Conservation (phyloP, 306 rosid genomes). For the Vigna mungo region DNA sequence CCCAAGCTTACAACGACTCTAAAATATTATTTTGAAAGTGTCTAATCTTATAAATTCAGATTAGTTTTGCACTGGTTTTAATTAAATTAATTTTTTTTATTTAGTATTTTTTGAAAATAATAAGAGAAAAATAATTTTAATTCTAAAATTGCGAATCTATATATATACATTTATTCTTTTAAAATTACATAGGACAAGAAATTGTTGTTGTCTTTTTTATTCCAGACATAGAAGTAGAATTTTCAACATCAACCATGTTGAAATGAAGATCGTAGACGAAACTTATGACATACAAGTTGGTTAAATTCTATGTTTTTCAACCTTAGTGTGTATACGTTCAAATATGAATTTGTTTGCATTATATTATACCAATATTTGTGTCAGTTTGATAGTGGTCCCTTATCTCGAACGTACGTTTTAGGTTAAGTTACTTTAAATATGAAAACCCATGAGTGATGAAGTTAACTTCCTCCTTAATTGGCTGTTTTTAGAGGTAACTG, state of each 20-base stretch:
- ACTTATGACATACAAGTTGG: background rate
- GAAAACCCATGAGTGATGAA: background rate
- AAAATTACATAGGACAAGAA: background rate
- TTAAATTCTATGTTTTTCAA: background rate
- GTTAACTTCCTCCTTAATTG: constrained; percentile 4
- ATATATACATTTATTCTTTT: background rate
- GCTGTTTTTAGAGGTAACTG: constrained; percentile 4
- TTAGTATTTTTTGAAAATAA: background rate
- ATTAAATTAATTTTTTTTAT: no score
- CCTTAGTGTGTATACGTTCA: background rate
- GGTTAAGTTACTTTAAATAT: constrained; percentile 8
- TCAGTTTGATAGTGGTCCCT: constrained; percentile 35
- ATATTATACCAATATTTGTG: background rate
- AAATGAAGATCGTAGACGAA: constrained; percentile 3
- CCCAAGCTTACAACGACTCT: no score
- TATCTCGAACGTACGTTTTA: background rate
- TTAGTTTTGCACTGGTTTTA: no score
- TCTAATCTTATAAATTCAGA: no score
- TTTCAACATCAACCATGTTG: constrained; percentile 24
- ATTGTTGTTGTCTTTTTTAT: background rate
- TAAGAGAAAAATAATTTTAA: background rate
- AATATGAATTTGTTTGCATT: constrained; percentile 19
- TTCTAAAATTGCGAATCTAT: background rate
- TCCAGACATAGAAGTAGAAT: background rate
- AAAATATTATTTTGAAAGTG: no score